phyloP scores from a whole-genome alignment of 495 filamentous ascomycete species.

The Staphylotrichum longicolle region DNA sequence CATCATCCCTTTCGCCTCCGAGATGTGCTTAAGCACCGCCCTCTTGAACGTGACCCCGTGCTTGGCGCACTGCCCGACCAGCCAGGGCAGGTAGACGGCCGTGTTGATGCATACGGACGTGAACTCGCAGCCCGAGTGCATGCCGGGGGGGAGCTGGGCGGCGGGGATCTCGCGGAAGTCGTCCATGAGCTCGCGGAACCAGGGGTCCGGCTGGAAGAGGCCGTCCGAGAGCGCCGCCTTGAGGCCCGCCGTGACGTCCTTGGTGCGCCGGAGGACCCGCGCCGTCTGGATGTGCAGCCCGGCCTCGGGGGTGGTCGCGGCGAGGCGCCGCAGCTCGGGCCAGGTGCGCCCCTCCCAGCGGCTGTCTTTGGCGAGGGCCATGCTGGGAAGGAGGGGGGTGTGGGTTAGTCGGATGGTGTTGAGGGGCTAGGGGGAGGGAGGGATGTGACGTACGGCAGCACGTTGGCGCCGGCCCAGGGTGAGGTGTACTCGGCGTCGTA shows the following conservation, averaged over 20 bases:
- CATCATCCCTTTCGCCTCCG: slow-evolving; percentile 64
- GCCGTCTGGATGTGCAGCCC: slow-evolving; percentile 79
- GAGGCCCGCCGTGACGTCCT: slow-evolving; percentile 32
- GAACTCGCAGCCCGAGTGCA: slow-evolving; percentile 68
- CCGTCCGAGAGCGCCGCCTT: slow-evolving; percentile 47
- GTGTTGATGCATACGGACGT: slow-evolving; percentile 90
- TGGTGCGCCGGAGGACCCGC: slow-evolving; percentile 43
- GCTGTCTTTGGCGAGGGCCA: slow-evolving; percentile 36
- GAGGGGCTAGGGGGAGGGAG: neutral
- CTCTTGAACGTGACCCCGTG: slow-evolving; percentile 64
- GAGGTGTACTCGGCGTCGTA: slow-evolving; percentile 96
- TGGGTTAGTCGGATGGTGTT: slow-evolving; percentile 1
- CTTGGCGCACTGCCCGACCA: slow-evolving; percentile 70
- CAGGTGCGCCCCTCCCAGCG: slow-evolving; percentile 67
- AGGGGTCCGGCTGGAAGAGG: slow-evolving; percentile 67
- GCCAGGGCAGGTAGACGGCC: slow-evolving; percentile 81
- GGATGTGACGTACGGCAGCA: slow-evolving; percentile 62
- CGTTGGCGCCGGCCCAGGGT: slow-evolving; percentile 94
- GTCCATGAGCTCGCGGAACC: slow-evolving; percentile 77
- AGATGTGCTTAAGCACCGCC: slow-evolving; percentile 62
- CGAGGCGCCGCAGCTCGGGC: slow-evolving; percentile 63
- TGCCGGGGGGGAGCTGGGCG: slow-evolving; percentile 56
- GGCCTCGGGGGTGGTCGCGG: slow-evolving; percentile 73
- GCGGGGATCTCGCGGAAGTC: slow-evolving; percentile 60
- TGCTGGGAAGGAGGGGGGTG: slow-evolving; percentile 15